Evolutionary conservation across 495 filamentous ascomycete genomes (phyloP).

Genomic region (Penicillium robsamsonii): DNA sequence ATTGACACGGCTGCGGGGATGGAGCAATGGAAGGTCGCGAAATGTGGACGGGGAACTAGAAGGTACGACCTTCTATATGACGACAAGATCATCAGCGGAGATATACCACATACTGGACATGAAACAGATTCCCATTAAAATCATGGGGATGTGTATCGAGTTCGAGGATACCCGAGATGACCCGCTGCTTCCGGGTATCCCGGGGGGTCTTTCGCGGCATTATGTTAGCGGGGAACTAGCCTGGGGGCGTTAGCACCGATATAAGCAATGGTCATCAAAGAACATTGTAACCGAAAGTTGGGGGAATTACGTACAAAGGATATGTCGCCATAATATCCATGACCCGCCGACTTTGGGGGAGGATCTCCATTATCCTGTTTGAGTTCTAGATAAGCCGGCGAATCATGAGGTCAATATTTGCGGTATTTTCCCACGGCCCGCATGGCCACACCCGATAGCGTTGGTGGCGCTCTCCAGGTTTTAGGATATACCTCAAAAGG

Average conservation of each 20-base stretch:
- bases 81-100: background rate
- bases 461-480: slow-evolving; percentile 12
- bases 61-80: background rate
- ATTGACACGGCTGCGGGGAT: slow-evolving; percentile 11
- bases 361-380: background rate
- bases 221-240: background rate
- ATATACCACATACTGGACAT: background rate
- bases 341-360: background rate
- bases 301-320: background rate
- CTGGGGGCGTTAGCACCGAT: background rate
- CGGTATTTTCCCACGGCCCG: slow-evolving; percentile 9
- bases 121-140: background rate
- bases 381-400: slow-evolving; percentile 2
- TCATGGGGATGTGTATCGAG: background rate
- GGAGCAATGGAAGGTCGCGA: background rate
- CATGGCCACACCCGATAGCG: slow-evolving; percentile 11
- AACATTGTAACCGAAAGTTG: background rate
- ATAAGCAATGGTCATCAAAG: background rate
- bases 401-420: slow-evolving; percentile 7
- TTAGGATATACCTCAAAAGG: background rate
- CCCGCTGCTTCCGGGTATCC: background rate
- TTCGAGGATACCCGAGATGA: background rate
- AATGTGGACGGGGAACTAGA: too few relatives aligned
- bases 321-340: background rate
- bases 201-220: background rate